Conservation (phyloP, 2,329 filamentous ascomycete genomes). For the Lecanicillium sp. region DNA sequence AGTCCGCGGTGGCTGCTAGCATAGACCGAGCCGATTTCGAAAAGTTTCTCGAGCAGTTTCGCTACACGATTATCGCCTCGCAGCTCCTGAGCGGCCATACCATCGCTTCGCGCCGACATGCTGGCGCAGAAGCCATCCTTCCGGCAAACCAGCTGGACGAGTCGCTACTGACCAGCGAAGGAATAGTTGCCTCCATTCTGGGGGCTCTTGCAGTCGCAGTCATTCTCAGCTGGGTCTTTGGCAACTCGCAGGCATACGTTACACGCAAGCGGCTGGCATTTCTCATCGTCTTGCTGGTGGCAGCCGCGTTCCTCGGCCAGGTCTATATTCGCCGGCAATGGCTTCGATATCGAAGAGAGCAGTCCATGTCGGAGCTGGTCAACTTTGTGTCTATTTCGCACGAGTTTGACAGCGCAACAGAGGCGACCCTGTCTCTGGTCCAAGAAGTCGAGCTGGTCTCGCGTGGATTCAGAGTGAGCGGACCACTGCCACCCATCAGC, state of each 20-base stretch:
- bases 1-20: constrained; percentile 64
- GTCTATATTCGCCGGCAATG: constrained; percentile 71
- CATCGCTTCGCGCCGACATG: constrained; percentile 29
- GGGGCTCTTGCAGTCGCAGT: constrained; percentile 59
- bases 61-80: constrained; percentile 87
- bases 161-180: constrained; percentile 32
- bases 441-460: constrained; percentile 96
- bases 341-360: constrained; percentile 69
- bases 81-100: constrained; percentile 72
- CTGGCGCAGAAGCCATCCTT: constrained; percentile 12
- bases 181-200: constrained; percentile 39
- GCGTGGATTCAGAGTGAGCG: constrained; percentile 82
- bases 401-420: constrained; percentile 69
- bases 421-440: constrained; percentile 71
- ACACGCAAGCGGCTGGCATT: constrained; percentile 50
- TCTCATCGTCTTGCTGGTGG: constrained; percentile 43
- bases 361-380: constrained; percentile 63
- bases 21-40: constrained; percentile 73
- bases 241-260: constrained; percentile 39
- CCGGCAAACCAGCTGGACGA: constrained; percentile 13
- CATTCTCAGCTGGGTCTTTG: constrained; percentile 63
- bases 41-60: constrained; percentile 84
- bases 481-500: constrained; percentile 84
- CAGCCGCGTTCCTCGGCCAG: constrained; percentile 50
- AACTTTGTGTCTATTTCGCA: constrained; percentile 67